Evolutionary conservation across 176 grass and related monocot species (phyloP), one percentile per base, ranked within the genome.

Genomic region (Hordeum vulgare): DNA sequence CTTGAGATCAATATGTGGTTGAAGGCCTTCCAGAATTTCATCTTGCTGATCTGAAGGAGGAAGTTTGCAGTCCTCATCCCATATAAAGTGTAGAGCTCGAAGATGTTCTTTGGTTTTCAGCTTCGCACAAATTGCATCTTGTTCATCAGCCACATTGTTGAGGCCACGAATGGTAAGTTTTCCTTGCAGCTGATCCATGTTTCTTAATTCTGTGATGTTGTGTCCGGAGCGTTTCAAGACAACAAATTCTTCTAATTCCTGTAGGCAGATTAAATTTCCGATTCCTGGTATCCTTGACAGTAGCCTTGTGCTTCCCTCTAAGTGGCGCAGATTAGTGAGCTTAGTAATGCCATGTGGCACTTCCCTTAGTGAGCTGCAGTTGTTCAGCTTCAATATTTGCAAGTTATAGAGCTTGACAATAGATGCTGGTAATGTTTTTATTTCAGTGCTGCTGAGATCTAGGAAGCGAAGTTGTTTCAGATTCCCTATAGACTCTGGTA

Each of bases 381-480:
- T 69, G 49, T 11, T 74, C 63, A 94, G 64, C 71, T 80, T 85
- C 59, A 94, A 24, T 70, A 75, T 89, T 83, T 94, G 92, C 49
- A 94, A 73, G 68, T 91, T 94, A 20, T 89, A 76, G 45, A 94
- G 84, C 62, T 87, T 66, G 75, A 72, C 31, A 80, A 94, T 81
- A 75, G 89, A 89, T 53, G 24, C 23, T 1, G 92, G 92, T 56
- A 94, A 81, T 65, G 56, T 75, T 71, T 81, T 72, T 10, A 94
- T 91, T 75, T 75, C 61, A 80, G 83, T 94, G 59, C 79, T 37
- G 54, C 39, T 86, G 80, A 94, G 76, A 54, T 91, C 88, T 87
- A 94, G 77, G 68, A 91, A 91, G 27, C 89, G 89, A 45, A 94
- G 89, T 45, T 91, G 92, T 84, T 85, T 87, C 75, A 94, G 76